Conservation (phyloP, 2,329 filamentous ascomycete species). For the Endocalyx cinctus region DNA sequence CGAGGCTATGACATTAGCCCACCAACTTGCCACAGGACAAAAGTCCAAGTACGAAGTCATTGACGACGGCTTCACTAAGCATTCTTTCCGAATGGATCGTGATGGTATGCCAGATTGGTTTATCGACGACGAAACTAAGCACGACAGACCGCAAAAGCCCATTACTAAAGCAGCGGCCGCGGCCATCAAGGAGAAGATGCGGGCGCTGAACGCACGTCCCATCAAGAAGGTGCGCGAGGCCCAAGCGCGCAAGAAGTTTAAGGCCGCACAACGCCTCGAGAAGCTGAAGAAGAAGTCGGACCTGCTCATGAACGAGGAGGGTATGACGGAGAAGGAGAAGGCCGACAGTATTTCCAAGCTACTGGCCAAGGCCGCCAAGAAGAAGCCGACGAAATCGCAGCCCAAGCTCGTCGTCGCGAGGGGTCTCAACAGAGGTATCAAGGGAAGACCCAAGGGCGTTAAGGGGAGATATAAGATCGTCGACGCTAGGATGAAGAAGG, state of each 20-base stretch:
- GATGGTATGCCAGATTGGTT: slow-evolving; percentile 98
- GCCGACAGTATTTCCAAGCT: slow-evolving; percentile 76
- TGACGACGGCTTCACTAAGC: slow-evolving; percentile 92
- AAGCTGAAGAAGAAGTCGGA: slow-evolving; percentile 98
- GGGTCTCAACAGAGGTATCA: slow-evolving; percentile 78
- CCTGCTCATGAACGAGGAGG: slow-evolving; percentile 80
- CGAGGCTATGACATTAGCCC: slow-evolving; percentile 96
- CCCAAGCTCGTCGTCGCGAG: slow-evolving; percentile 86
- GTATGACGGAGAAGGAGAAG: slow-evolving; percentile 95
- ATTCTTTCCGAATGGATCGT: slow-evolving; percentile 80
- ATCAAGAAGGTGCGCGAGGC: slow-evolving; percentile 99
- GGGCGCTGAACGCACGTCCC: slow-evolving; percentile 87
- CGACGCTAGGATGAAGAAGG: slow-evolving; percentile 21
- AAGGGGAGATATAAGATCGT: slow-evolving; percentile 77
- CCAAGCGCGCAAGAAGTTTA: slow-evolving; percentile 94
- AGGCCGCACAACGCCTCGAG: slow-evolving; percentile 84
- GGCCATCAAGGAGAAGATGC: slow-evolving; percentile 91
- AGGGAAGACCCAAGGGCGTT: slow-evolving; percentile 82
- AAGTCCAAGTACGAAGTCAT: slow-evolving; percentile 74
- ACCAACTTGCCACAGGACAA: slow-evolving; percentile 82
- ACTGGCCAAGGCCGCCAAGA: slow-evolving; percentile 69
- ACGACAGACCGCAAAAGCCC: slow-evolving; percentile 82
- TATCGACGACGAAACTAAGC: slow-evolving; percentile 80
- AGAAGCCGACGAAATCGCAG: slow-evolving; percentile 69
- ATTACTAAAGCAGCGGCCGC: slow-evolving; percentile 84